phyloP scores from a whole-genome alignment of 345 rosid species.

The Acer campestre region DNA sequence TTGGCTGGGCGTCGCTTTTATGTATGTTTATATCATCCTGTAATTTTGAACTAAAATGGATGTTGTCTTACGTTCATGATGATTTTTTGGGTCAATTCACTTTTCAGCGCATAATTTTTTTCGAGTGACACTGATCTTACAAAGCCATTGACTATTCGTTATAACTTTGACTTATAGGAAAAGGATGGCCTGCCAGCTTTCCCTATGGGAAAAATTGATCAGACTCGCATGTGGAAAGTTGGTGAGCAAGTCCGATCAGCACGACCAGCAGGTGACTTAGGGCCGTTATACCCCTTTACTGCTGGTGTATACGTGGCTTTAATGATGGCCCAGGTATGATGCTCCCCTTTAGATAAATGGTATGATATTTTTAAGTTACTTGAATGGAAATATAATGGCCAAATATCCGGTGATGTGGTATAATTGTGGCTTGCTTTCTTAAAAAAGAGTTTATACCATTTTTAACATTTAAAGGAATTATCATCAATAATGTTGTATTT shows the following conservation, averaged over 20 bases:
- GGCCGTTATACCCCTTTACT: conserved; percentile 79
- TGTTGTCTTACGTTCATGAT: neutral
- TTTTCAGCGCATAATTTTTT: neutral
- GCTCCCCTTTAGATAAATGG: neutral
- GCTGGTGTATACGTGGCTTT: conserved; percentile 90
- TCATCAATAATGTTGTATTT: neutral
- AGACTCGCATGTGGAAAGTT: conserved; percentile 95
- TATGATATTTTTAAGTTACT: neutral
- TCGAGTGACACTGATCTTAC: neutral
- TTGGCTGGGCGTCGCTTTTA: conserved; percentile 91
- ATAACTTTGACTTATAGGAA: conserved; percentile 48
- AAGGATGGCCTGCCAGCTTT: conserved; percentile 95
- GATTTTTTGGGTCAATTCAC: neutral
- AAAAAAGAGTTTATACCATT: neutral
- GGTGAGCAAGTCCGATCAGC: conserved; percentile 74
- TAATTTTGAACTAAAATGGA: neutral
- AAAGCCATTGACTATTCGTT: neutral
- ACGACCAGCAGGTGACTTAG: conserved; percentile 77
- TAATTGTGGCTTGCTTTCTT: conserved; percentile 1
- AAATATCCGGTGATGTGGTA: neutral
- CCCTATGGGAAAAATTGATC: conserved; percentile 97
- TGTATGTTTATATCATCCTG: conserved; percentile 37
- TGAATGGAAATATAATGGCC: neutral
- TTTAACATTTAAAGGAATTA: neutral
- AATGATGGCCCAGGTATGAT: conserved; percentile 96